Conservation (phyloP, 78 protist species). For the Protostelium mycophagum region DNA sequence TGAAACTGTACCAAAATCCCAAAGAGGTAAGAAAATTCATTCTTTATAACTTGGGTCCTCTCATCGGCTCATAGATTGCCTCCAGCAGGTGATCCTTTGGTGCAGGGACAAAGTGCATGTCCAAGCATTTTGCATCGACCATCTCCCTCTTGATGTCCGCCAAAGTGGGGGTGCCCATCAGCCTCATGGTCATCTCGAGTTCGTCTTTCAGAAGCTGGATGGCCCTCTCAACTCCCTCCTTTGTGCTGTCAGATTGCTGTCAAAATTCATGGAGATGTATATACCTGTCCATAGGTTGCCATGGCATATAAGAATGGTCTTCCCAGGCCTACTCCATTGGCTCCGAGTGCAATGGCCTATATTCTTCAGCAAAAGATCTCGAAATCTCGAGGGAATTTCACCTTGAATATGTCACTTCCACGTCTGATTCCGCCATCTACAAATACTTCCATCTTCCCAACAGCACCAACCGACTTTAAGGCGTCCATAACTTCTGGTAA, state of each 20-base stretch:
- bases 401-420: slow-evolving; percentile 74
- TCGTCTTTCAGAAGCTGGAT: slow-evolving; percentile 22
- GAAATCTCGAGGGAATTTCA: background rate
- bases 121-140: background rate
- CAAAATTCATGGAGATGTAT: too few relatives aligned
- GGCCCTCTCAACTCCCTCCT: slow-evolving; percentile 30
- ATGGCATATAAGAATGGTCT: slow-evolving; percentile 67
- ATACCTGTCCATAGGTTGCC: slow-evolving; percentile 26
- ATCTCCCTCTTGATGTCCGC: slow-evolving; percentile 7
- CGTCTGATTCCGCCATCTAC: slow-evolving; percentile 83
- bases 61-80: background rate
- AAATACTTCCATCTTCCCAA: slow-evolving; percentile 8
- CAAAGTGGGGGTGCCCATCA: slow-evolving; percentile 3
- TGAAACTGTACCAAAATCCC: too few relatives aligned
- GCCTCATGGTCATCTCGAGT: slow-evolving; percentile 27
- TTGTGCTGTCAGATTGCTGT: too few relatives aligned
- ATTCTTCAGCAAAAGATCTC: background rate
- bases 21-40: too few relatives aligned
- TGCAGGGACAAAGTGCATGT: background rate
- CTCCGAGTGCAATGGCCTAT: slow-evolving; percentile 65
- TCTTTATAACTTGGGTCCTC: background rate
- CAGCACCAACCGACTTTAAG: slow-evolving; percentile 28
- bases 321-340: slow-evolving; percentile 70
- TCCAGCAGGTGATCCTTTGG: background rate
- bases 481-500: slow-evolving; percentile 42